Conservation (phyloP, 129 eudicot genomes). For the Chrysanthemum makinoi region DNA sequence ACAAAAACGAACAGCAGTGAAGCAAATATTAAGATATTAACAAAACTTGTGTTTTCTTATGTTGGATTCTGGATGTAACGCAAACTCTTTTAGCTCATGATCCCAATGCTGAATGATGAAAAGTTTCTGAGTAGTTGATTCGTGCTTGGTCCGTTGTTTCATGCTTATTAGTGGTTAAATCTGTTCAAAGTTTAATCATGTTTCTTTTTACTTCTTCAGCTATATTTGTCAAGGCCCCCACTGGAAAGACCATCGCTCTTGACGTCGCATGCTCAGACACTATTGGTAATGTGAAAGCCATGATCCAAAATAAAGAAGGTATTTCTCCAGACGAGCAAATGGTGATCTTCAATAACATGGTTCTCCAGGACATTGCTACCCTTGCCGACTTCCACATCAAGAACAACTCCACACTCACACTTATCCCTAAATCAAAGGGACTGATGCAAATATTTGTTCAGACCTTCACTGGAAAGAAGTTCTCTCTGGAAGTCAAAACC, state of each 20-base stretch:
- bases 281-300: background rate
- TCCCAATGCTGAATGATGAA: no score
- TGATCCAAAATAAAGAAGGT: background rate
- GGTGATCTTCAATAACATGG: background rate
- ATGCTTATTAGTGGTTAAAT: background rate
- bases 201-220: background rate
- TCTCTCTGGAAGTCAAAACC: background rate
- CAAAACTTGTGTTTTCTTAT: no score
- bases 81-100: no score
- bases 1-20: no score
- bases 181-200: background rate
- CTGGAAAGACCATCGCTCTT: constrained; percentile 2
- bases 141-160: background rate
- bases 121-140: no score
- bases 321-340: background rate
- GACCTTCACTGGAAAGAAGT: background rate
- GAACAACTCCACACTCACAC: background rate
- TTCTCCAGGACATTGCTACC: background rate
- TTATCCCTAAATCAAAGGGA: background rate
- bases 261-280: background rate
- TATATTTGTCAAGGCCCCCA: background rate
- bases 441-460: background rate
- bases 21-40: no score
- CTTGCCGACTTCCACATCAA: background rate
- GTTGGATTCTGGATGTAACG: no score